Conservation (phyloP, 1,284 basidiomycete genomes). For the Volvariella volvacea region DNA sequence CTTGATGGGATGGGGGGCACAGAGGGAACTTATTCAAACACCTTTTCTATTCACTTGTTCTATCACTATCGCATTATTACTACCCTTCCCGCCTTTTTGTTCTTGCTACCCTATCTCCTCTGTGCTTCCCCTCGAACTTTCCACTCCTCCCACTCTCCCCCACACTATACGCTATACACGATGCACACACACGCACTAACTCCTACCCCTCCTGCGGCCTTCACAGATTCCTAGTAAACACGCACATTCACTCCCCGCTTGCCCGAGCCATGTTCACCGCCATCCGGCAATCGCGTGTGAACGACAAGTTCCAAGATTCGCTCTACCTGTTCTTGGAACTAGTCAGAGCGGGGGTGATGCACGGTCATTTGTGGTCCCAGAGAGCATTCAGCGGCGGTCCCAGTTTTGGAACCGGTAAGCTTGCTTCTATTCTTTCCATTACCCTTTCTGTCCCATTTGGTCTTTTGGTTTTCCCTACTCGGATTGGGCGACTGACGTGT, state of each 20-base stretch:
- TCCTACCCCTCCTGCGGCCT: too few relatives aligned
- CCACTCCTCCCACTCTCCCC: too few relatives aligned
- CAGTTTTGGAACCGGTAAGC: conserved; percentile 81
- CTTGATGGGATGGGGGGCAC: too few relatives aligned
- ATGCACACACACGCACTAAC: conserved; percentile 6
- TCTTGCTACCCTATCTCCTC: too few relatives aligned
- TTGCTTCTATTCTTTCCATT: conserved; percentile 13
- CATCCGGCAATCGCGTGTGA: conserved; percentile 71
- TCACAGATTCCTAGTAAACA: conserved; percentile 76
- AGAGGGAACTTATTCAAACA: too few relatives aligned
- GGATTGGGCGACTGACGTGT: too few relatives aligned
- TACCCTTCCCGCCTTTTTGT: too few relatives aligned
- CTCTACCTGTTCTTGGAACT: conserved; percentile 91
- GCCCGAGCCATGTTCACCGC: conserved; percentile 89
- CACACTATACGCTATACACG: too few relatives aligned
- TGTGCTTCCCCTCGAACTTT: too few relatives aligned
- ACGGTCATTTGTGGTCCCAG: conserved; percentile 88
- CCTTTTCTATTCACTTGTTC: too few relatives aligned
- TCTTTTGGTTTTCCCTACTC: too few relatives aligned
- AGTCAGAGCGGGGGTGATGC: conserved; percentile 90
- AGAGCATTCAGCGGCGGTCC: conserved; percentile 90
- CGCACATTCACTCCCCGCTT: conserved; percentile 85
- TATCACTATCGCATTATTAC: too few relatives aligned
- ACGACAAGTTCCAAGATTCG: conserved; percentile 98
- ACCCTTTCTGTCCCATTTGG: conserved; percentile 6